Evolutionary conservation across 805 yeast genomes (phyloP), one percentile per base, ranked within the genome.

Genomic region (Scheffersomyces coipomensis): DNA sequence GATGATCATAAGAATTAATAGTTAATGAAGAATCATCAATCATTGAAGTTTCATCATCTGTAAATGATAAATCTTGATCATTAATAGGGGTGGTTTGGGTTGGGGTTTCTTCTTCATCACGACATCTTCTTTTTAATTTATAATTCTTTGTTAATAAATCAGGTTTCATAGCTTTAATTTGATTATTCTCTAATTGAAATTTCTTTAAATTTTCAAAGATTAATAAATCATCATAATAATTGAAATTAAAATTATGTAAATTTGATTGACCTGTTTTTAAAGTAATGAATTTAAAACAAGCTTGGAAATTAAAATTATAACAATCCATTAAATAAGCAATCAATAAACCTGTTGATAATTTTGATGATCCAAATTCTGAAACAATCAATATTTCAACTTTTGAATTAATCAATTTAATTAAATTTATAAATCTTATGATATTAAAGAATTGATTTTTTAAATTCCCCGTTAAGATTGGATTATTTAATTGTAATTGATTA

Each of bases 311-410:
- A 41, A 57, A 64, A 40, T 56, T 55, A 45, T 68, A 68, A 37
- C 46, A 50, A 47, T 68, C 75, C 73, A 68, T 68, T 44, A 67
- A 53, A 39, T 62, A 64, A 32, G 68, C 61, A 17, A 64, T 55
- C 5, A 61, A 45, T 36, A 68, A 48, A 10, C 65, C 62, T 3
- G 65, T 64, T 19, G 70, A 56, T 17, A 59, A 40, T 32, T 43
- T 45, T 35, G 44, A 47, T 30, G 46, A 44, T 2, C 66, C 66
- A 24, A 54, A 51, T 25, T 58, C 64, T n/a, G 67, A 51, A n/a
- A 67, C 51, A 30, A 68, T 44, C 36, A 67, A 49, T 5, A 66
- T 55, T 38, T 59, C 62, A 19, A 62, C 58, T 4, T 54, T 39
- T 12, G 47, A 41, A 39, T 68, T 66, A 37, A 68, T 60, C 26